Evolutionary conservation across 306 rosid species (phyloP).

Genomic region (Argentina anserina): DNA sequence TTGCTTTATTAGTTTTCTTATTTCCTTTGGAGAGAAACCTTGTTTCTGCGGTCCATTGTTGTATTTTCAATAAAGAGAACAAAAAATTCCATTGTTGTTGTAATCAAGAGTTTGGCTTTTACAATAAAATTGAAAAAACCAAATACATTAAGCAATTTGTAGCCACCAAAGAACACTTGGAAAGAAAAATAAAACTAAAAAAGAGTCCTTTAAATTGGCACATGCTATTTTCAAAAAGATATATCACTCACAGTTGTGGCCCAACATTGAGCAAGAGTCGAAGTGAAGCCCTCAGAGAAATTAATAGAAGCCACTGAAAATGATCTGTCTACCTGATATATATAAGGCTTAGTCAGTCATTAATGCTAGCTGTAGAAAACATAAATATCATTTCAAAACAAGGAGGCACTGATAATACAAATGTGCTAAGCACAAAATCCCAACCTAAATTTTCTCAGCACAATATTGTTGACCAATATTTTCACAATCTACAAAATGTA

Average conservation of each 20-base stretch:
- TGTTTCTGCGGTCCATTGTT: too few species aligned
- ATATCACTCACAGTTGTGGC: constrained; percentile 50
- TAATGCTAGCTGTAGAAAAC: constrained; percentile 46
- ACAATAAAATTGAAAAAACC: not conserved
- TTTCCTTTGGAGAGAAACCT: not conserved
- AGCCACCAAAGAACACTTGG: not conserved
- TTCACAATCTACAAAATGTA: not conserved
- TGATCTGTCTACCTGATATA: constrained; percentile 56
- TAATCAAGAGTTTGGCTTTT: not conserved
- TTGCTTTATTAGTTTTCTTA: not conserved
- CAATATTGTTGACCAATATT: not conserved
- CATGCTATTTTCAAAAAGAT: constrained; percentile 15
- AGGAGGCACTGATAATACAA: constrained; percentile 10
- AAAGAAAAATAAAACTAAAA: not conserved
- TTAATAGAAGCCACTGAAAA: constrained; percentile 71
- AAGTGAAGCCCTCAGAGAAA: constrained; percentile 61
- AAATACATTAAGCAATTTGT: not conserved
- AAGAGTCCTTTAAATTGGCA: not conserved
- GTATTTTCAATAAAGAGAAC: too few species aligned
- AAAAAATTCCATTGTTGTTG: not conserved
- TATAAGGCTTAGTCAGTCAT: too few species aligned
- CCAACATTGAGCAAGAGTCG: constrained; percentile 68
- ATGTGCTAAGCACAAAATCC: not conserved
- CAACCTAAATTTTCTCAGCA: not conserved
- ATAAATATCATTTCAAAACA: constrained; percentile 7